Conservation (phyloP, 2,329 filamentous ascomycete species). For the Pseudogymnoascus sp. region DNA sequence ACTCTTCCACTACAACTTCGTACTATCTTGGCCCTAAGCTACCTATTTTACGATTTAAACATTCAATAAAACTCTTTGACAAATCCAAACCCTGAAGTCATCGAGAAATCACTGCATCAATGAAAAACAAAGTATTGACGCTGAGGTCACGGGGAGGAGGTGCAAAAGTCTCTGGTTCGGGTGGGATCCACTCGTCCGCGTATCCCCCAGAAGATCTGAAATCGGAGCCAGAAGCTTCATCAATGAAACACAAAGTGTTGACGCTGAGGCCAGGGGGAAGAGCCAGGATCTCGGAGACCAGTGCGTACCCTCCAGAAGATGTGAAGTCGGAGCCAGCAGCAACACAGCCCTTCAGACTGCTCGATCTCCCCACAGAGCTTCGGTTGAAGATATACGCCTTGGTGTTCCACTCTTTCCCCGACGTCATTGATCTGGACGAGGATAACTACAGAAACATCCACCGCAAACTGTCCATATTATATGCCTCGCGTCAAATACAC, state of each 20-base stretch:
- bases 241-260: conserved; percentile 1
- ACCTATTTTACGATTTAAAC: conserved; percentile 2
- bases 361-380: conserved; percentile 62
- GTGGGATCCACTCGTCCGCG: conserved; percentile 17
- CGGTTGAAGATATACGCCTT: conserved; percentile 62
- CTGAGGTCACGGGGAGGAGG: background rate
- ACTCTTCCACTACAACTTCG: background rate
- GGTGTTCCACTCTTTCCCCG: conserved; percentile 47
- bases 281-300: background rate
- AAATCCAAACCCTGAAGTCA: background rate
- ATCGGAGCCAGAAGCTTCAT: background rate
- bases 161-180: background rate
- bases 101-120: background rate
- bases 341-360: conserved; percentile 51
- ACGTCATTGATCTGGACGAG: conserved; percentile 59
- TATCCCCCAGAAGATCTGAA: conserved; percentile 23
- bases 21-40: conserved; percentile 6
- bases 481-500: conserved; percentile 54
- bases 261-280: background rate
- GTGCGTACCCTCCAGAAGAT: background rate
- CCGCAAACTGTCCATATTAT: conserved; percentile 52
- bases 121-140: background rate
- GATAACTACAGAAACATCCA: conserved; percentile 57
- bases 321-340: background rate
- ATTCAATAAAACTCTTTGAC: conserved; percentile 4